phyloP scores from a whole-genome alignment of 345 rosid species.

The Lumnitzera littorea region DNA sequence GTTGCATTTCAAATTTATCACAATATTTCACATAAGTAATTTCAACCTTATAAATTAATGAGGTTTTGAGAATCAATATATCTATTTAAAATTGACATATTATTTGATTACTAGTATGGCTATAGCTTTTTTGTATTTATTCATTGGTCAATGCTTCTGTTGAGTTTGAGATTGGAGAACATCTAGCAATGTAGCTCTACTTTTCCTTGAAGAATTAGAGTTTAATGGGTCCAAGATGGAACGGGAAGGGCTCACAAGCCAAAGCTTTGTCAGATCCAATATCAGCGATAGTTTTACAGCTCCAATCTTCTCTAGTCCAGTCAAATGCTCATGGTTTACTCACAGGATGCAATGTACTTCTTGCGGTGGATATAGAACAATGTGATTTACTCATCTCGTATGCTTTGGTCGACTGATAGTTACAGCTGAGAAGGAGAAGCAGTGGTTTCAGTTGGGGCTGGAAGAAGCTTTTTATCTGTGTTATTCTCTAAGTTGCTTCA shows the following conservation, averaged over 20 bases:
- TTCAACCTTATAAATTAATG: too few species aligned
- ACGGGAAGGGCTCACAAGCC: conserved; percentile 62
- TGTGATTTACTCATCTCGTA: conserved; percentile 51
- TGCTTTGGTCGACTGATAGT: conserved; percentile 60
- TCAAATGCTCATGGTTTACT: conserved; percentile 36
- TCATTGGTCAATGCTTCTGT: too few species aligned
- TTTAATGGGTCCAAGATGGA: conserved; percentile 78
- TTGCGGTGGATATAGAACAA: conserved; percentile 42
- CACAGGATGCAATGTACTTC: conserved; percentile 43
- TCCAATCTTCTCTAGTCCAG: conserved; percentile 42
- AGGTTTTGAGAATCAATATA: too few species aligned
- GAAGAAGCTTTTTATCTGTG: conserved; percentile 80
- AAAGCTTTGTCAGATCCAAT: conserved; percentile 72
- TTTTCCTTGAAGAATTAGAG: too few species aligned
- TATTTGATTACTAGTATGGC: too few species aligned
- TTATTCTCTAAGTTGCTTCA: conserved; percentile 55
- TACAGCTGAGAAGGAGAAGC: conserved; percentile 54
- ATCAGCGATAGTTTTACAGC: conserved; percentile 47
- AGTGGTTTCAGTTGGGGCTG: conserved; percentile 58
- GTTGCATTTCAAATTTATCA: too few species aligned
- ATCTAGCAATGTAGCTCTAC: too few species aligned
- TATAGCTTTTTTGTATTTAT: too few species aligned
- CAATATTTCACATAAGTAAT: too few species aligned
- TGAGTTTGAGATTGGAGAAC: too few species aligned
- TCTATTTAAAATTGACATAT: too few species aligned